phyloP scores from a whole-genome alignment of 345 rosid species.

The Conringia planisiliqua region DNA sequence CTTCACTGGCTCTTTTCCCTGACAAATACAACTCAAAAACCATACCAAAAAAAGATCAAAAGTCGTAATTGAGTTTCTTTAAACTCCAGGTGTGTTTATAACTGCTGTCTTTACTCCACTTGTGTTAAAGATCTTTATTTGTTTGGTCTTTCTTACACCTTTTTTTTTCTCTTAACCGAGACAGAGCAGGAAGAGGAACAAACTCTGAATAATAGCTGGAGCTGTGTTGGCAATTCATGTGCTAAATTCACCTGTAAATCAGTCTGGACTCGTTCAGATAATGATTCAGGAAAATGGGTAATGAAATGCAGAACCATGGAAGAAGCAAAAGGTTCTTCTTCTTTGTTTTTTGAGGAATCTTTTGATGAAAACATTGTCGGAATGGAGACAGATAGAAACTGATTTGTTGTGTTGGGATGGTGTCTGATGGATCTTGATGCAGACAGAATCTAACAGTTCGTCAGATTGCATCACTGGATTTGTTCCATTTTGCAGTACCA shows the following conservation, averaged over 20 bases:
- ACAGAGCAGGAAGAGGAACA: slow-evolving; percentile 3
- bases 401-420: slow-evolving; percentile 24
- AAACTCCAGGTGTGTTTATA: slow-evolving; percentile 24
- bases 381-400: slow-evolving; percentile 21
- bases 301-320: slow-evolving; percentile 22
- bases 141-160: neutral
- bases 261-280: slow-evolving; percentile 20
- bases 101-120: slow-evolving; percentile 30
- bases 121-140: slow-evolving; percentile 24
- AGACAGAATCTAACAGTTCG: slow-evolving; percentile 37
- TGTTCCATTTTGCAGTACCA: slow-evolving; percentile 30
- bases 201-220: slow-evolving; percentile 31
- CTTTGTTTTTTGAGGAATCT: slow-evolving; percentile 22
- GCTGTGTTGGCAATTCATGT: slow-evolving; percentile 33
- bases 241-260: slow-evolving; percentile 24
- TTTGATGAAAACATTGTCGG: slow-evolving; percentile 22
- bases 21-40: slow-evolving; percentile 28
- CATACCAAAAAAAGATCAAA: neutral
- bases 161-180: slow-evolving; percentile 10
- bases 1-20: slow-evolving; percentile 11
- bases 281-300: slow-evolving; percentile 7
- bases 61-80: slow-evolving; percentile 14
- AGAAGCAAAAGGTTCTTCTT: slow-evolving; percentile 8
- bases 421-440: slow-evolving; percentile 29
- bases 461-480: slow-evolving; percentile 37